Base-by-base conservation (phyloP, 306 rosid genomes). In the Vigna radiata region DNA sequence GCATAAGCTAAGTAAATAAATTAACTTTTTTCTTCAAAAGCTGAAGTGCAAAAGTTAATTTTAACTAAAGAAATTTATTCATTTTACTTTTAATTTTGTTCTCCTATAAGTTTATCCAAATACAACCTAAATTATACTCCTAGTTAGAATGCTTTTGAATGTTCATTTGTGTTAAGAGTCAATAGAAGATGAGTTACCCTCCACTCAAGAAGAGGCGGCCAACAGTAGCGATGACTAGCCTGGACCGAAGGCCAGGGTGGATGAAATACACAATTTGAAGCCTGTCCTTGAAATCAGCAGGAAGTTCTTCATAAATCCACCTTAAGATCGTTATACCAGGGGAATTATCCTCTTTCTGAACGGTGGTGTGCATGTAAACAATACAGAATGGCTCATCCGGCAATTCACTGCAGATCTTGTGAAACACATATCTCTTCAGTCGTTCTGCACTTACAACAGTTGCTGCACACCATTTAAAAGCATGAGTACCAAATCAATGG, bases 251-350 rank as follows among this genome's bases (percentile, higher is more conserved):
- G 21, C 98, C 97, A 19, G 97, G 98, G 76, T 95, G 98, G 69
- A 95, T 15, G 16, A 95, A 95, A 82, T 95, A 92, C 71, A 95
- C 62, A 79, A 85, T 78, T 81, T 90, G 89, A 85, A 95, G 97
- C 82, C 93, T 88, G 66, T 92, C 96, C 89, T 90, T 92, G 74
- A 89, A 81, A 37, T 86, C 88, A 62, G 82, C 50, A 8, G 98
- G 89, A 76, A 92, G 91, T 17, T 90, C 97, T 88, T 95, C 98
- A 65, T 92, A 95, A 77, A 95, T 92, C 97, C 97, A 95, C 90
- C 97, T 89, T 86, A 95, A 84, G 83, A 95, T 90, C 43, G 97
- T 95, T 1, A 95, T 47, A 66, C 98, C 98, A 15, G 98, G 98
- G 79, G 91, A 90, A 75, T 95, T 95, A 74, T 95, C 97, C 81